Conservation (phyloP, 2,329 filamentous ascomycete genomes). For the Microcyclosporella mali region DNA sequence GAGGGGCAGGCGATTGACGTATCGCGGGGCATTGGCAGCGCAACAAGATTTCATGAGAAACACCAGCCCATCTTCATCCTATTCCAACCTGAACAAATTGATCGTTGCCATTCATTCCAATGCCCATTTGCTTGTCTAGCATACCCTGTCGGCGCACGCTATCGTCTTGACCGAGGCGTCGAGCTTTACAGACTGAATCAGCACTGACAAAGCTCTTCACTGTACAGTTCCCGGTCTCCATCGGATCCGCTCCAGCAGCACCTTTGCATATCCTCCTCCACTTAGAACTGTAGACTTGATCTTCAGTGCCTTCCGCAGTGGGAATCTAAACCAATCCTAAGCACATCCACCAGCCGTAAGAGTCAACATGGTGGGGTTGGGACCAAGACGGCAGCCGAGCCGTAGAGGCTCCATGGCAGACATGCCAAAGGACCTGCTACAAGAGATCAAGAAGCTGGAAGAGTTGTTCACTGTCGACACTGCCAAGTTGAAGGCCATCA, state of each 20-base stretch:
- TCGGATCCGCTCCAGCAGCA: too few species aligned
- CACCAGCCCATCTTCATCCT: not conserved
- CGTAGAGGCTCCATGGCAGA: constrained; percentile 84
- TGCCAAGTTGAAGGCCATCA: constrained; percentile 80
- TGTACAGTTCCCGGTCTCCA: not conserved
- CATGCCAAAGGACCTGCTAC: constrained; percentile 75
- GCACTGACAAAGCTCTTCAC: constrained; percentile 6
- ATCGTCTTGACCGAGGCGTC: too few species aligned
- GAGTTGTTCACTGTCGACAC: constrained; percentile 72
- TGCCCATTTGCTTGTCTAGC: too few species aligned
- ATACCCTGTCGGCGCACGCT: too few species aligned
- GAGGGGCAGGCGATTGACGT: constrained; percentile 2
- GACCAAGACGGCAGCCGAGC: constrained; percentile 59
- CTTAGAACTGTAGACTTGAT: too few species aligned
- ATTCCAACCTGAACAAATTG: not conserved
- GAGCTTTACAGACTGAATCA: not conserved
- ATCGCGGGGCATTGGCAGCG: constrained; percentile 2
- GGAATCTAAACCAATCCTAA: too few species aligned
- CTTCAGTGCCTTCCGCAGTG: too few species aligned
- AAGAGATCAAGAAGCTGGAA: constrained; percentile 78
- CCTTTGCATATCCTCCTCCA: too few species aligned
- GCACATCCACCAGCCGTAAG: too few species aligned
- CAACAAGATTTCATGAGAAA: constrained; percentile 6
- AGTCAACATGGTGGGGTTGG: constrained; percentile 56
- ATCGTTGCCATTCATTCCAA: too few species aligned